Conservation (phyloP, 345 rosid species). For the Psidium guajava region DNA sequence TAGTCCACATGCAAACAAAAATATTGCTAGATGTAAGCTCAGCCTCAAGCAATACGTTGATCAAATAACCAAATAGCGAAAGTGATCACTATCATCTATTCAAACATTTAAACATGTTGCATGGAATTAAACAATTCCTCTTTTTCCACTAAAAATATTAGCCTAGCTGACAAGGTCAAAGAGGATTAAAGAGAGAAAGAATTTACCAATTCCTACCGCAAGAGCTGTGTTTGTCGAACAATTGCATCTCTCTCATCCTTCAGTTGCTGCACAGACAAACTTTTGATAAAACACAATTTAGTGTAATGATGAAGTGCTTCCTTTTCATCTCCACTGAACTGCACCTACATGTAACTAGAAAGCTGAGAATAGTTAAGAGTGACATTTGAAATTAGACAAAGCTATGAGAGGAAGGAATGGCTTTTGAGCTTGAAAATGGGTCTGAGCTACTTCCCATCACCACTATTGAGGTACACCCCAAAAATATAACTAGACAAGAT, state of each 20-base stretch:
- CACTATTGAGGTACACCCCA: no score
- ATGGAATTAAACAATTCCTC: background rate
- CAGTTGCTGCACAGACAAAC: constrained; percentile 43
- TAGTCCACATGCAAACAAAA: no score
- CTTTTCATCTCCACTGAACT: constrained; percentile 22
- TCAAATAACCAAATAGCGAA: no score
- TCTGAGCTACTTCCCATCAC: no score
- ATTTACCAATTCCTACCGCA: constrained; percentile 79
- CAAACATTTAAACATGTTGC: background rate
- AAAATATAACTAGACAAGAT: no score
- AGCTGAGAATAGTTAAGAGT: constrained; percentile 5
- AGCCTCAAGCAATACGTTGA: no score
- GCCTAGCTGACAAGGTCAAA: background rate
- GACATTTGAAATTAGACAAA: no score
- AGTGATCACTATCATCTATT: background rate
- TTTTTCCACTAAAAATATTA: background rate
- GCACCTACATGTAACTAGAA: constrained; percentile 5
- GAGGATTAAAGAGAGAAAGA: background rate
- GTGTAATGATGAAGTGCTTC: background rate
- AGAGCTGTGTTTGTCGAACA: constrained; percentile 52
- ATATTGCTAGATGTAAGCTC: no score
- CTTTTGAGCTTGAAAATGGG: no score
- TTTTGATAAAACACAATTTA: background rate
- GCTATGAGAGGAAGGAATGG: no score
- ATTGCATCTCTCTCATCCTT: constrained; percentile 83